Base-by-base conservation (phyloP, 148 eudicot genomes). In the Rhododendron kiyosumense region DNA sequence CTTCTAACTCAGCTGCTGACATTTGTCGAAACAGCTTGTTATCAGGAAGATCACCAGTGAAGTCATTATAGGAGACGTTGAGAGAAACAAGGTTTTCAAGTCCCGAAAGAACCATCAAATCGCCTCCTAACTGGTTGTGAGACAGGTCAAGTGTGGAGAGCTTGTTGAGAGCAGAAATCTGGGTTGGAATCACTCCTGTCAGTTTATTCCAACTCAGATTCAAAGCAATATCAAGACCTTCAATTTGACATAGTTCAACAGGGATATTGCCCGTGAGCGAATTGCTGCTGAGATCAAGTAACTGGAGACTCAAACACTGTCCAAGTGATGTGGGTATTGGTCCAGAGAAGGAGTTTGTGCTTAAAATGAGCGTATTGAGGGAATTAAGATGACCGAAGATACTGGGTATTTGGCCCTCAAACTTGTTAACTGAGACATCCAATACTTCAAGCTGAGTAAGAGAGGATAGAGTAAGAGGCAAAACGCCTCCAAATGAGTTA, bases 221-320 rank as follows among this genome's bases (percentile, higher is more conserved):
- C 12, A 94, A 85, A 46, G 96, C 95, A 34, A 95, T 95, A 48
- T 93, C 96, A 61, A 95, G 93, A 4, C 93, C 91, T 84, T 92
- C 91, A 14, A 94, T 92, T 84, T 92, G 84, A 32, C 90, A 91
- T 57, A 95, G 43, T 85, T 92, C 93, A 22, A 32, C 41, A 6
- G 98, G 96, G 67, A 95, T 92, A 43, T 78, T 83, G 12, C 95
- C 98, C 17, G 63, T 76, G 71, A 95, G 92, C 82, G 71, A 86
- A 61, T 95, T 95, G 87, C 87, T 90, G 85, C 98, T 90, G 15
- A 95, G 89, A 92, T 95, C 98, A 87, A 95, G 94, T 89, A 95
- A 88, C 45, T 95, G 98, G 32, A 95, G 95, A 59, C 93, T 92
- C 3, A 90, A 89, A 65, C 96, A 95, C 14, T 81, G 88, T 18